Percentiles rank a stretch among this genome's conserved stretches.
Evolutionary conservation across 176 grass and related monocot genomes (phyloP).

Genomic region (Ensete ventricosum): DNA sequence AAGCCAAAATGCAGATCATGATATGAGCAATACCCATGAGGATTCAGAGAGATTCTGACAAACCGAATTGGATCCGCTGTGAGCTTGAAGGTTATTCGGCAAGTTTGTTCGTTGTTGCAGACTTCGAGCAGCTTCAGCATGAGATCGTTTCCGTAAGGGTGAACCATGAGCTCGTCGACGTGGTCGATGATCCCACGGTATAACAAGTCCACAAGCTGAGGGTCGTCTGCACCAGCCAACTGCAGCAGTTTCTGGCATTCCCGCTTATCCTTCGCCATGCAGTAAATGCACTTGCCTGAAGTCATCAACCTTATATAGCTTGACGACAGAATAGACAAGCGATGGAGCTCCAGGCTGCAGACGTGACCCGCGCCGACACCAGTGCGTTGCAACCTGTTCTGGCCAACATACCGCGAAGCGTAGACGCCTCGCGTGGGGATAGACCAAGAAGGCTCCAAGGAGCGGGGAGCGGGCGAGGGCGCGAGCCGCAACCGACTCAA

Average conservation of each 20-base stretch:
- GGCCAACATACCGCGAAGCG: background rate
- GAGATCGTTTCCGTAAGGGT: constrained; percentile 47
- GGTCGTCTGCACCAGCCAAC: constrained; percentile 38
- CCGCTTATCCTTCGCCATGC: constrained; percentile 50
- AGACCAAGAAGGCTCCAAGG: no score
- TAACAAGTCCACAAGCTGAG: constrained; percentile 33
- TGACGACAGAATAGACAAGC: background rate
- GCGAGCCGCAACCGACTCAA: background rate
- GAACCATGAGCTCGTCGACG: constrained; percentile 54
- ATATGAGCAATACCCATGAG: constrained; percentile 53
- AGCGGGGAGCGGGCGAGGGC: background rate
- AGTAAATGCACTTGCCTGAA: constrained; percentile 24
- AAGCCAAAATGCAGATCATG: background rate
- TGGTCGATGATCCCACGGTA: constrained; percentile 49
- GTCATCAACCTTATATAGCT: background rate
- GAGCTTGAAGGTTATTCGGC: constrained; percentile 40
- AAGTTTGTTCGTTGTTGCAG: constrained; percentile 44
- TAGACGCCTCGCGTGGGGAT: background rate
- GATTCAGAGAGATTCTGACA: constrained; percentile 47
- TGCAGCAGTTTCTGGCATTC: constrained; percentile 40
- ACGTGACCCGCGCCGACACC: background rate
- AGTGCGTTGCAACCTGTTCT: background rate
- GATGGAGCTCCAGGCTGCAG: background rate
- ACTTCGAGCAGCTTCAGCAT: constrained; percentile 56
- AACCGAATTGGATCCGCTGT: constrained; percentile 37